These are phyloP conservation scores for Pseudoturritis turrita DNA, from an alignment of 345 rosid species.

Conservation along the genomic window DNA sequence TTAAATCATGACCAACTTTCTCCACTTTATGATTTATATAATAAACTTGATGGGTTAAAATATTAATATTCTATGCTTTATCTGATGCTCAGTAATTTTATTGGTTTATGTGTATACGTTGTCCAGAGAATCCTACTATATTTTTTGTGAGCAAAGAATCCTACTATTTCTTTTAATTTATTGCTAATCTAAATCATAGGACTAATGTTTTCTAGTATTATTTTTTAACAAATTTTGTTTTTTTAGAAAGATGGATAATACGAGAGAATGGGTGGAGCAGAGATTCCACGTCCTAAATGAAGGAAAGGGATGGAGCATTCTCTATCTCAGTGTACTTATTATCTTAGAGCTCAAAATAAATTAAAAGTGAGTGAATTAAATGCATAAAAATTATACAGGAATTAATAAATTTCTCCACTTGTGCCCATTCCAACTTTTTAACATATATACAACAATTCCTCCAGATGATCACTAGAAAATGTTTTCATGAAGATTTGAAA, in stretches of 20 bases:
- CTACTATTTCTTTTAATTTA: not conserved
- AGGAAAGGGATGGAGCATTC: constrained; percentile 63
- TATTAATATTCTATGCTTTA: constrained; percentile 33
- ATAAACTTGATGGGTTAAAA: not conserved
- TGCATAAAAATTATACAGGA: constrained; percentile 9
- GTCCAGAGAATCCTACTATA: constrained; percentile 13
- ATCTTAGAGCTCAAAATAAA: constrained; percentile 33
- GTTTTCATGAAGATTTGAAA: not conserved
- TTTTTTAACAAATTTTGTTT: not conserved
- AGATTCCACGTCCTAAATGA: constrained; percentile 60
- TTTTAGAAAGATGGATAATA: constrained; percentile 32
- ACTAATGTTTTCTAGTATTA: not conserved
- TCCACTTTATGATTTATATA: not conserved
- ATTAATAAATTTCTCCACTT: not conserved
- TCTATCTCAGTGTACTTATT: constrained; percentile 40
- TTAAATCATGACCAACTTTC: not conserved
- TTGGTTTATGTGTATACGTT: constrained; percentile 28
- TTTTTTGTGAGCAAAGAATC: not conserved
- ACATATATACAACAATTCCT: constrained; percentile 13
- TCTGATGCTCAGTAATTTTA: constrained; percentile 28
- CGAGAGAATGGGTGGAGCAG: constrained; percentile 70
- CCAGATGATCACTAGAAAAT: not conserved
- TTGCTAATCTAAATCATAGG: not conserved
- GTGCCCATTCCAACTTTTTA: constrained; percentile 15
- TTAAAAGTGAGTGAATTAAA: constrained; percentile 1